Evolutionary conservation across 441 rosid genomes (phyloP), one percentile per base, ranked within the genome.

Genomic region (Heliophila coronopifolia): DNA sequence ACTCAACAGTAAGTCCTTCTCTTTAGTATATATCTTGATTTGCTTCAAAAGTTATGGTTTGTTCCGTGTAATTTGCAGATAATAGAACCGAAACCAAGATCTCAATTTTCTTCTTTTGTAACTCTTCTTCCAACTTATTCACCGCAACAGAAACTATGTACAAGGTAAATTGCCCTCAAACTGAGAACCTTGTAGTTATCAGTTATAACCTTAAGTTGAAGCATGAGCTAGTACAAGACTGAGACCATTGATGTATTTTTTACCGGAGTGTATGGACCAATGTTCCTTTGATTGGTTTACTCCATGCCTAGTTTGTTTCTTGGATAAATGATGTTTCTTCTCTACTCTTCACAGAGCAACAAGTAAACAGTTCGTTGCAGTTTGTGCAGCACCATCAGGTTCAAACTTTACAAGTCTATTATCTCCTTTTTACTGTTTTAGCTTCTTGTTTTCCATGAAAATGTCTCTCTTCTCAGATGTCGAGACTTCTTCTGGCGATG

Each of bases 341-440:
- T 20, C 4, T 17, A 36, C 26, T 12, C 33, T 24, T 70, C 53
- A 32, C 74, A 82, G 92, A 73, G 12, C 10, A 40, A 66, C 35
- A 4, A 55, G 11, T 40, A 63, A 51, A 63, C 46, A 47, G 53
- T 50, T 57, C 33, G 10, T 18, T 2, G 45, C 83, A 36, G 26
- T 64, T 35, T 66, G 24, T 72, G 79, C 78, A 22, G 72, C 61
- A 40, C 50, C 69, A 47, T 67, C 88, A 73, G 88, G 89, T 84
- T 43, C 38, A 12, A 4, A 25, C 51, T 34, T 28, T 7, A 0
- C 1, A 12, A 25, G 6, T 38, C 47, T 18, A 4, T n/a, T 28
- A 9, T 56, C 28, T 42, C 58, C 23, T 17, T 47, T 0, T n/a
- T 14, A 8, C 39, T 54, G 16, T 18, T 59, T 6, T 31, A 30